phyloP scores from a whole-genome alignment of 78 protist genomes.

The Mantamonas sphyraenae region DNA sequence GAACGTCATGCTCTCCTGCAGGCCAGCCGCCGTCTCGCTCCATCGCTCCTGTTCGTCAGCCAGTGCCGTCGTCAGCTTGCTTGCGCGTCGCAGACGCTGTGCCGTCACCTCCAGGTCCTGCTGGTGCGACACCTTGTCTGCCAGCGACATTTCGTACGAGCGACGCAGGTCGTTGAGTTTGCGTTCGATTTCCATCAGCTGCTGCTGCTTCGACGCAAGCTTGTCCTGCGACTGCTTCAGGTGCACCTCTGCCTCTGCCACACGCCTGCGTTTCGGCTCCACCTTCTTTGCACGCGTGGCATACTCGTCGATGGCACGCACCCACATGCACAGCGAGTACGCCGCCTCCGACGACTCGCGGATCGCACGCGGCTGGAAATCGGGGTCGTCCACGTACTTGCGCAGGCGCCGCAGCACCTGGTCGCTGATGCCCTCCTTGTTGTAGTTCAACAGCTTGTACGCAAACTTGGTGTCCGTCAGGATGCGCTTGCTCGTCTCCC shows the following conservation, averaged over 20 bases:
- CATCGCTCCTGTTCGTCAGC: constrained; percentile 59
- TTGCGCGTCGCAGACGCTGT: constrained; percentile 45
- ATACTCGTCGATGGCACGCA: constrained; percentile 58
- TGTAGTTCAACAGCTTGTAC: constrained; percentile 29
- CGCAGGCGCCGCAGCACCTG: constrained; percentile 18
- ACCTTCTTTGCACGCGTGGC: constrained; percentile 49
- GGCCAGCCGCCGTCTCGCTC: constrained; percentile 14
- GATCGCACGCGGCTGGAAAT: constrained; percentile 63
- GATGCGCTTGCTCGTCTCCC: constrained; percentile 41
- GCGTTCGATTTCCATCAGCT: constrained; percentile 1
- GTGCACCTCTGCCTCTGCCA: constrained; percentile 18
- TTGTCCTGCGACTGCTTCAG: constrained; percentile 25
- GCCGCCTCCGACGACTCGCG: constrained; percentile 55
- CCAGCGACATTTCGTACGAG: not conserved
- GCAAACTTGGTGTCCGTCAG: constrained; percentile 17
- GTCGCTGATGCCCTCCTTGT: constrained; percentile 59
- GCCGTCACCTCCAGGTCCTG: constrained; percentile 16
- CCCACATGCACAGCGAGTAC: constrained; percentile 80
- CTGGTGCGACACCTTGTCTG: constrained; percentile 18
- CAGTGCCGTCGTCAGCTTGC: constrained; percentile 46
- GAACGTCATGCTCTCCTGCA: constrained; percentile 11
- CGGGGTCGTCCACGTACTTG: constrained; percentile 24
- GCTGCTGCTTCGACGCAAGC: constrained; percentile 27
- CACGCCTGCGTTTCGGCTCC: constrained; percentile 29
- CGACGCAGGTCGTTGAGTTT: constrained; percentile 17